Base-by-base conservation (phyloP, 2,329 filamentous ascomycete species). In the Parastagonospora avenae region DNA sequence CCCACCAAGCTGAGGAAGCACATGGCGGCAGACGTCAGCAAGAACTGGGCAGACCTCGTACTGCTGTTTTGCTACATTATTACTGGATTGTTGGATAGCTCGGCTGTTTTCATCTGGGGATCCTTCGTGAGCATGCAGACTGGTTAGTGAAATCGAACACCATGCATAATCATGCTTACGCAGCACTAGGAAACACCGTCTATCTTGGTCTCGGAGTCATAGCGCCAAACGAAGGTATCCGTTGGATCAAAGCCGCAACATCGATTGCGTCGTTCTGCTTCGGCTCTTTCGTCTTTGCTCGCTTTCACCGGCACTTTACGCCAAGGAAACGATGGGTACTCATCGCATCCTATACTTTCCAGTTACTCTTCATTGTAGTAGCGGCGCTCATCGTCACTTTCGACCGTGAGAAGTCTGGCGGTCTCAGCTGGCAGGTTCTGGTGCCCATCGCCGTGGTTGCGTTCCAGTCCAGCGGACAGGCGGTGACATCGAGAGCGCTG, bases 61-160 rank as follows among this genome's bases (percentile, higher is more conserved):
- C 79, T 93, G 33, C 76, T 93, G 4, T 76, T 84, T 27, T 91
- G 88, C 74, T 92, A 92, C 69, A 75, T 90, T 57, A 87, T 92
- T 67, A 92, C 90, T 0, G 90, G 90, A 4, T 77, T 93, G 9
- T 80, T 91, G 7, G 90, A 93, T 73, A 90, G 87, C 73, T 85
- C 88, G 2, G 85, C 88, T 2, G 88, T 90, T 40, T 87, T 86
- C 50, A 88, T 88, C 36, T 92, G 88, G 86, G 88, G 89, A 10
- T 87, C 87, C 2, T 93, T 93, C 62, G 89, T 91, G 35, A 90
- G 86, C 63, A 92, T 92, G 89, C 90, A 92, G 68, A 92, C 89
- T 29, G 89, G 88, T 84, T 64, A 57, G 77, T 73, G 40, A 57
- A 40, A 1, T 15, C 14, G 12, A 8, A 1, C 16, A 39, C 29